Conservation (phyloP, 257 asterid species). For the Nicotiana noctiflora region DNA sequence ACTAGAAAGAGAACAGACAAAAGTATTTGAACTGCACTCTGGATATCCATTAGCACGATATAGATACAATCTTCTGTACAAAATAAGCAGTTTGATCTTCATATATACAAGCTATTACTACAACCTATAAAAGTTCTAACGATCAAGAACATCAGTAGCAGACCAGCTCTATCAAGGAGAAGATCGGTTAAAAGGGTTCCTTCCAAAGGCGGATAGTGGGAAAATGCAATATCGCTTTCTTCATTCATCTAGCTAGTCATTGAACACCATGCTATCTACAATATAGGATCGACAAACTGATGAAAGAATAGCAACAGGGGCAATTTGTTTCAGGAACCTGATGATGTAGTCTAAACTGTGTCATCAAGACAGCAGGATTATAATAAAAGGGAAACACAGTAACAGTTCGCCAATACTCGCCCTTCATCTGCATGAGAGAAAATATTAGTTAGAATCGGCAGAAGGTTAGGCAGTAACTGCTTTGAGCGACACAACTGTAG, state of each 20-base stretch:
- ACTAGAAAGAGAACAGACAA: background rate
- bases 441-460: background rate
- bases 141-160: background rate
- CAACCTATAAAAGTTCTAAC: background rate
- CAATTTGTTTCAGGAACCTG: background rate
- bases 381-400: background rate
- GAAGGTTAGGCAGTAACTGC: background rate
- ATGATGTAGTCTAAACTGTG: background rate
- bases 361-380: background rate
- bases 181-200: background rate
- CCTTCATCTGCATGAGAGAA: background rate
- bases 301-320: background rate
- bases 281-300: background rate
- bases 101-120: slow-evolving; percentile 4
- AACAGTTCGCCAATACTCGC: background rate
- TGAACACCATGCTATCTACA: slow-evolving; percentile 7
- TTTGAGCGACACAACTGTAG: background rate
- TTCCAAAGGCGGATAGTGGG: background rate
- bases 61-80: slow-evolving; percentile 1
- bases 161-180: background rate
- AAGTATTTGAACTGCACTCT: background rate
- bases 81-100: slow-evolving; percentile 4
- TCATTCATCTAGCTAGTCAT: slow-evolving; percentile 1
- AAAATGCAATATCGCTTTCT: background rate
- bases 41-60: background rate